Percentiles rank a stretch among this genome's conserved stretches.
Conservation (phyloP, 805 yeast genomes). For the Nakazawaea anatomiae region DNA sequence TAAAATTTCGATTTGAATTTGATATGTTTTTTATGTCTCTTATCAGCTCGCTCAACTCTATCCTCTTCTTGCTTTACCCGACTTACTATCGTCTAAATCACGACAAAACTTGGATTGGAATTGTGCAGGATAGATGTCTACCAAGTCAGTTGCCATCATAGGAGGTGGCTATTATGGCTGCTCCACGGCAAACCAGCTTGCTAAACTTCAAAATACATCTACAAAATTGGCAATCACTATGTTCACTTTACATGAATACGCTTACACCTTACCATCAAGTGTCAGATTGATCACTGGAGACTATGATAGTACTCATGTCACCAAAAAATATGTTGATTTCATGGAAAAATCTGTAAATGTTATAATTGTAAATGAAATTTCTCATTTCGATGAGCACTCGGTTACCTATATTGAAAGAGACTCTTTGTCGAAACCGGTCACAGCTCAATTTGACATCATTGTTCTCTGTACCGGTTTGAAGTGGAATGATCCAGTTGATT, state of each 20-base stretch:
- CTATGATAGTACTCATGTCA: slow-evolving; percentile 1
- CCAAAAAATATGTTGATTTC: slow-evolving; percentile 7
- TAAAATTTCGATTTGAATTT: too few species aligned
- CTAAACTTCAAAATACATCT: background rate
- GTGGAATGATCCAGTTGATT: slow-evolving; percentile 22
- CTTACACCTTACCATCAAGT: slow-evolving; percentile 12
- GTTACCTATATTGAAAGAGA: slow-evolving; percentile 13
- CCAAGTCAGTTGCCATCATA: slow-evolving; percentile 2
- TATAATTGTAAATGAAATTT: slow-evolving; percentile 16
- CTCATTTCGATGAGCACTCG: slow-evolving; percentile 13
- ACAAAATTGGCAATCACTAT: slow-evolving; percentile 10
- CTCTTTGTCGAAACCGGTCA: background rate
- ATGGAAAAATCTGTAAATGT: slow-evolving; percentile 17
- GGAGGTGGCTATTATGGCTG: slow-evolving; percentile 7
- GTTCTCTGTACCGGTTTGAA: slow-evolving; percentile 25
- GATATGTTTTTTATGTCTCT: too few species aligned
- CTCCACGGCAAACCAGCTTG: background rate
- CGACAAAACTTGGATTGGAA: too few species aligned
- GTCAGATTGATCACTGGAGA: slow-evolving; percentile 12
- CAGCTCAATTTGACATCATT: slow-evolving; percentile 17
- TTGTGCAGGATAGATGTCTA: too few species aligned
- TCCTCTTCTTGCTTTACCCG: too few species aligned
- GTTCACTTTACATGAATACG: slow-evolving; percentile 12
- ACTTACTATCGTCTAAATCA: too few species aligned
- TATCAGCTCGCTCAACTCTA: too few species aligned